Conservation (phyloP, 2,329 filamentous ascomycete species). For the Aspergillus quadricinctus region DNA sequence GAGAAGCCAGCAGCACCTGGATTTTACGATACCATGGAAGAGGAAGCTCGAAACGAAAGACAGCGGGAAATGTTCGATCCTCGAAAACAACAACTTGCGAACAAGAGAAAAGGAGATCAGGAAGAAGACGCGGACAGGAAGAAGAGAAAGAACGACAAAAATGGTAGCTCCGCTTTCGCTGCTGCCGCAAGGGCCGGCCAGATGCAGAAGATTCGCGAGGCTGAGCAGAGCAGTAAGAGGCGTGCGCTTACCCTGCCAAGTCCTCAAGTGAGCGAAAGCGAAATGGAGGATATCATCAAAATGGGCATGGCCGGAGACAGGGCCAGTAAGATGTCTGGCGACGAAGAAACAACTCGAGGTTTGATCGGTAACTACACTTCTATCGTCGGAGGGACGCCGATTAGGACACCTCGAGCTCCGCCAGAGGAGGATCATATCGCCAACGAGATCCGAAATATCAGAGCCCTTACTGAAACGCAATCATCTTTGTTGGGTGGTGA, state of each 20-base stretch:
- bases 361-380: conserved; percentile 82
- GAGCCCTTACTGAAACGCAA: conserved; percentile 86
- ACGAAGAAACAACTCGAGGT: conserved; percentile 80
- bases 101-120: conserved; percentile 87
- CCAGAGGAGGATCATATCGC: conserved; percentile 93
- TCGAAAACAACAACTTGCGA: conserved; percentile 81
- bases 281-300: conserved; percentile 97
- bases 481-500: conserved; percentile 91
- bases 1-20: conserved; percentile 85
- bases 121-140: conserved; percentile 79
- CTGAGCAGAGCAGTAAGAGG: conserved; percentile 93
- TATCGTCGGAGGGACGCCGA: conserved; percentile 76
- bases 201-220: conserved; percentile 89
- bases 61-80: conserved; percentile 86
- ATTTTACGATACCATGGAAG: conserved; percentile 90
- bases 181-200: conserved; percentile 91
- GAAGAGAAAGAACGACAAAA: conserved; percentile 83
- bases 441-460: conserved; percentile 93
- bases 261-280: conserved; percentile 86
- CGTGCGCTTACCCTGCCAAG: conserved; percentile 75
- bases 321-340: conserved; percentile 68
- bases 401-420: conserved; percentile 85
- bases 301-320: conserved; percentile 93
- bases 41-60: conserved; percentile 73
- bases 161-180: conserved; percentile 71